A percentile compares a stretch with the other conserved stretches of the same genome.
phyloP scores from a whole-genome alignment of 352 stramenopile species.

The Pythium dissotocum region DNA sequence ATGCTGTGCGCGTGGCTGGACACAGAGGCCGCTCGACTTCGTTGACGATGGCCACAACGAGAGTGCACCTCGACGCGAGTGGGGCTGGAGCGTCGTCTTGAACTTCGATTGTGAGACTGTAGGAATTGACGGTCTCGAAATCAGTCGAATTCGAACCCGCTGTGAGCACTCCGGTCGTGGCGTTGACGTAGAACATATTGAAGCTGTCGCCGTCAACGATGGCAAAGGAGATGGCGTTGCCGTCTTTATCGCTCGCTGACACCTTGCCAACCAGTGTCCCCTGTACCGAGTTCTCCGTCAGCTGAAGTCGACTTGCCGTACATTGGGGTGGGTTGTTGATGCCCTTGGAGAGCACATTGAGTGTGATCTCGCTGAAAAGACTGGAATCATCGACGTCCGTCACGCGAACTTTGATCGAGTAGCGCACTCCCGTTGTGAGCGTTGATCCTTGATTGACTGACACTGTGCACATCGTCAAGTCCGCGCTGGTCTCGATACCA shows the following conservation, averaged over 20 bases:
- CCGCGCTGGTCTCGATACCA: constrained; percentile 26
- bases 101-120: constrained; percentile 43
- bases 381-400: constrained; percentile 39
- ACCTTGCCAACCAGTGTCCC: constrained; percentile 33
- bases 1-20: background rate
- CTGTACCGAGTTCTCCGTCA: constrained; percentile 47
- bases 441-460: constrained; percentile 14
- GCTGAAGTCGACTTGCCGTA: constrained; percentile 22
- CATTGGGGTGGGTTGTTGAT: constrained; percentile 54
- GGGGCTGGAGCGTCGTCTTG: constrained; percentile 45
- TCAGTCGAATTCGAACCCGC: constrained; percentile 45
- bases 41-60: constrained; percentile 45
- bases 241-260: constrained; percentile 37
- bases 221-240: constrained; percentile 38
- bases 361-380: constrained; percentile 42
- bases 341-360: constrained; percentile 46
- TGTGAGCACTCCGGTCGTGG: constrained; percentile 39
- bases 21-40: constrained; percentile 39
- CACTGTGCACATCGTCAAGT: constrained; percentile 30
- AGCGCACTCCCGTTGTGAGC: constrained; percentile 20
- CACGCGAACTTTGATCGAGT: constrained; percentile 31
- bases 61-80: constrained; percentile 34
- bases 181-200: constrained; percentile 53
- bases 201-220: constrained; percentile 39
- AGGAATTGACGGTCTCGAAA: constrained; percentile 40